These are phyloP conservation scores for Penicillium fuscoglaucum DNA, from an alignment of 2,329 filamentous ascomycete genomes.

Conservation along the genomic window DNA sequence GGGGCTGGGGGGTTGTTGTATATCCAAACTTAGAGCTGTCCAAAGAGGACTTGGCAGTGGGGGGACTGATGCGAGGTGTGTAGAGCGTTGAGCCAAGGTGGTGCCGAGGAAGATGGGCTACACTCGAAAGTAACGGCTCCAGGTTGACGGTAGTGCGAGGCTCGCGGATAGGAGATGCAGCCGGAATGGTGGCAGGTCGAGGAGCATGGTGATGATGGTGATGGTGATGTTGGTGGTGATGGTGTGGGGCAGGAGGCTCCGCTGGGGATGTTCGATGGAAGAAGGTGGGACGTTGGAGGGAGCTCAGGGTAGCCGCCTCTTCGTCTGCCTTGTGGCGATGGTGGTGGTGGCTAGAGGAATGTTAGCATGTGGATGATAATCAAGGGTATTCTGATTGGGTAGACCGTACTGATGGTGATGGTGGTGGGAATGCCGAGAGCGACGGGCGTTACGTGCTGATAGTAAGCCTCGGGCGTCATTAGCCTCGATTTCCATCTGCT, in stretches of 20 bases:
- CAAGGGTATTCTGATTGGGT: neutral
- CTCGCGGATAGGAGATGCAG: slow-evolving; percentile 52
- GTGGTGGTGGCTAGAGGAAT: slow-evolving; percentile 48
- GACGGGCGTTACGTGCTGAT: slow-evolving; percentile 67
- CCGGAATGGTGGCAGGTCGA: slow-evolving; percentile 25
- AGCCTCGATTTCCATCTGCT: slow-evolving; percentile 66
- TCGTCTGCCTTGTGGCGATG: slow-evolving; percentile 57
- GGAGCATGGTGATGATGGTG: slow-evolving; percentile 43
- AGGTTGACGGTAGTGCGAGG: slow-evolving; percentile 67
- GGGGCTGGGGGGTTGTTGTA: slow-evolving; percentile 63
- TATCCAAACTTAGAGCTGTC: slow-evolving; percentile 59
- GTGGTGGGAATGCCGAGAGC: slow-evolving; percentile 54
- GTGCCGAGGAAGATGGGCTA: slow-evolving; percentile 68
- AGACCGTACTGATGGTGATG: slow-evolving; percentile 58
- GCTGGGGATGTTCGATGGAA: slow-evolving; percentile 33
- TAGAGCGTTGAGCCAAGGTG: slow-evolving; percentile 88
- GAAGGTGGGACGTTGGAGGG: slow-evolving; percentile 29
- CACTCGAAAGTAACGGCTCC: slow-evolving; percentile 68
- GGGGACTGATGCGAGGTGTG: slow-evolving; percentile 61
- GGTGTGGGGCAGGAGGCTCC: slow-evolving; percentile 32
- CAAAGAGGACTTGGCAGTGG: slow-evolving; percentile 41
- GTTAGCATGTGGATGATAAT: slow-evolving; percentile 18
- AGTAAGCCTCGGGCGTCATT: slow-evolving; percentile 61
- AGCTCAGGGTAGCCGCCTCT: slow-evolving; percentile 34
- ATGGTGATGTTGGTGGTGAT: slow-evolving; percentile 49